These are phyloP conservation scores for Dimocarpus longan DNA, from an alignment of 345 rosid genomes.

Conservation along the genomic window DNA sequence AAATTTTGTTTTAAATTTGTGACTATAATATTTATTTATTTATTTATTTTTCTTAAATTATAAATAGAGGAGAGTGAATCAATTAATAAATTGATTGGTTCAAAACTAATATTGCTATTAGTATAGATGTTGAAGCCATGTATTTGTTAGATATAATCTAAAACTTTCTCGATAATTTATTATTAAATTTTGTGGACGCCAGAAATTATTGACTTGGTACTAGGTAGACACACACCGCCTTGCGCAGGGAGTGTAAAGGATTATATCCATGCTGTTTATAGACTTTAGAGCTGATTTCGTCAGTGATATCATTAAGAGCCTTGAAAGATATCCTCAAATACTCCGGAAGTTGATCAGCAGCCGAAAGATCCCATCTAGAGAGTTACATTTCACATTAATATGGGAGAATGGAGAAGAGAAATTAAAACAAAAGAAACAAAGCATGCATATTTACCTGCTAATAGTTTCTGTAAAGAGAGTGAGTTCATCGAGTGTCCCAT, in stretches of 20 bases:
- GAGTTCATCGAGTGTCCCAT: conserved; percentile 45
- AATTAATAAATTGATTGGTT: no score
- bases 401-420: neutral
- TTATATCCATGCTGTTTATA: conserved; percentile 37
- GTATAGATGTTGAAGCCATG: no score
- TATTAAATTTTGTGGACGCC: no score
- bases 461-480: conserved; percentile 45
- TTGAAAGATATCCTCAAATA: conserved; percentile 47
- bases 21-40: no score
- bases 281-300: conserved; percentile 42
- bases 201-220: neutral
- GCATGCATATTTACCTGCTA: conserved; percentile 29
- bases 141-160: no score
- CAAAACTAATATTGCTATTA: no score
- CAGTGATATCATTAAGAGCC: conserved; percentile 43
- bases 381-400: neutral
- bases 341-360: conserved; percentile 34
- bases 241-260: conserved; percentile 40
- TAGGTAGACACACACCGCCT: conserved; percentile 35
- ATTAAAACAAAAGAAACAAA: no score
- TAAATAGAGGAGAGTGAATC: conserved; percentile 1
- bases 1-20: no score
- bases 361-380: conserved; percentile 48
- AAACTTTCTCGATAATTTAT: no score
- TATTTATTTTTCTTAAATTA: no score